Percentiles rank a stretch among this genome's conserved stretches.
These are phyloP conservation scores for Gastrolobium villosum DNA, from an alignment of 306 rosid species.

Conservation along the genomic window DNA sequence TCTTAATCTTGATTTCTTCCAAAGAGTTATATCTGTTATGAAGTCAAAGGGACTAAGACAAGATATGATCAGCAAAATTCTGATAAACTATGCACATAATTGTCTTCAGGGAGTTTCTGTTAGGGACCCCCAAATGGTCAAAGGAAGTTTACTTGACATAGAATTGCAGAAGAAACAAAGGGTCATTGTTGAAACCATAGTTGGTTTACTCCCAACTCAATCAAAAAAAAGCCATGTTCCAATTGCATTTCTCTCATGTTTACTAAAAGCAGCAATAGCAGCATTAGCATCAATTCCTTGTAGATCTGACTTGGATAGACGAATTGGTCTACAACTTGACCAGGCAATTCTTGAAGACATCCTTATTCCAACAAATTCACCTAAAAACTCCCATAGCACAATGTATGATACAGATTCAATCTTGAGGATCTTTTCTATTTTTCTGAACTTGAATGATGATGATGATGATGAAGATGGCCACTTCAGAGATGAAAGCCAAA, in stretches of 20 bases:
- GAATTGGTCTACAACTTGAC: conserved; percentile 93
- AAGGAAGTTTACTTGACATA: conserved; percentile 68
- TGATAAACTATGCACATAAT: conserved; percentile 85
- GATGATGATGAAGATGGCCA: conserved; percentile 74
- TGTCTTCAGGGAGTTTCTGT: conserved; percentile 82
- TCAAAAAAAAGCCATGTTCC: conserved; percentile 93
- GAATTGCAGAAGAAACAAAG: conserved; percentile 89
- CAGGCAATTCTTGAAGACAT: conserved; percentile 99
- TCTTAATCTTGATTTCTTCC: conserved; percentile 85
- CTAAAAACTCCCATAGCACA: conserved; percentile 65
- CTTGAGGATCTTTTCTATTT: conserved; percentile 85
- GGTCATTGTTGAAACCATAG: conserved; percentile 85
- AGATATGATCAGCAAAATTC: conserved; percentile 89
- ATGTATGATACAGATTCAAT: conserved; percentile 86
- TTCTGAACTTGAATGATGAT: conserved; percentile 89
- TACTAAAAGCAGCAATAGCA: conserved; percentile 88
- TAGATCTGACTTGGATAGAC: conserved; percentile 88
- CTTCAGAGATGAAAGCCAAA: conserved; percentile 83
- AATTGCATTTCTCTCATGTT: conserved; percentile 93
- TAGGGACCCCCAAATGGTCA: conserved; percentile 67
- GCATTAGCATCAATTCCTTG: conserved; percentile 81
- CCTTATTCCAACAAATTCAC: conserved; percentile 78
- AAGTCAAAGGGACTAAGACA: conserved; percentile 95
- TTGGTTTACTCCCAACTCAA: conserved; percentile 83
- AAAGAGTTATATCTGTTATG: conserved; percentile 77